Percentiles rank a stretch among this genome's conserved stretches.
Evolutionary conservation across 371 early-diverging fungal genomes (phyloP).

Genomic region (Rhizopus arrhizus): DNA sequence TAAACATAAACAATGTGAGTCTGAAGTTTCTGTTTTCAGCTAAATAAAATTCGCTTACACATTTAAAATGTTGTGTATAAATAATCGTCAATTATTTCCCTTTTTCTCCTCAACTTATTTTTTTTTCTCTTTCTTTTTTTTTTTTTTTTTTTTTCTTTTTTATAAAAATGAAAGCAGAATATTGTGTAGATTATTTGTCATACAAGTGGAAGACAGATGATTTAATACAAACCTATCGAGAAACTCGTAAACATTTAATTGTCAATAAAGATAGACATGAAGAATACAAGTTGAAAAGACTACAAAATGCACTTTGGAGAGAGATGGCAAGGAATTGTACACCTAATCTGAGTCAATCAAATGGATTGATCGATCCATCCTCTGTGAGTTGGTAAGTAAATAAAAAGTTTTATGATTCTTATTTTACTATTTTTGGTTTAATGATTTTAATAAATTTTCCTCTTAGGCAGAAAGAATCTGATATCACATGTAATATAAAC

Average conservation of each 20-base stretch:
- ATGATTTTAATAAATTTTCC: neutral
- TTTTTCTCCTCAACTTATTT: conserved; percentile 1
- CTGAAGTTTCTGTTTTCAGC: no score
- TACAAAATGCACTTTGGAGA: conserved; percentile 48
- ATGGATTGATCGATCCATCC: conserved; percentile 25
- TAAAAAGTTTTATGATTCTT: neutral
- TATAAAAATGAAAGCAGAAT: conserved; percentile 38
- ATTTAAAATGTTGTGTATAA: no score
- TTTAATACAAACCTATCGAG: conserved; percentile 35
- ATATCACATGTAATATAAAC: conserved; percentile 38
- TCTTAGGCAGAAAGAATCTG: conserved; percentile 34
- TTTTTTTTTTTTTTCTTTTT: conserved; percentile 1
- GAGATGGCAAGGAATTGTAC: conserved; percentile 37
- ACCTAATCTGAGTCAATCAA: conserved; percentile 18
- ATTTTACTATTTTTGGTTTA: conserved; percentile 9
- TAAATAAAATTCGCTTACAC: no score
- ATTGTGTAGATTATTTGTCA: conserved; percentile 51
- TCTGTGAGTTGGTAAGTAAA: conserved; percentile 30
- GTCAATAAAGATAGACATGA: conserved; percentile 18
- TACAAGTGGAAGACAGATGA: conserved; percentile 45
- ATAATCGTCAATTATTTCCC: neutral
- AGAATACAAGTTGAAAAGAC: conserved; percentile 27
- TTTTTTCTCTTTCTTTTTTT: neutral
- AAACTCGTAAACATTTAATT: conserved; percentile 32
- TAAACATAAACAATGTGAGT: neutral